These are phyloP conservation scores for Plasmodium adleri DNA, from an alignment of 169 alveolate genomes.

Conservation along the genomic window DNA sequence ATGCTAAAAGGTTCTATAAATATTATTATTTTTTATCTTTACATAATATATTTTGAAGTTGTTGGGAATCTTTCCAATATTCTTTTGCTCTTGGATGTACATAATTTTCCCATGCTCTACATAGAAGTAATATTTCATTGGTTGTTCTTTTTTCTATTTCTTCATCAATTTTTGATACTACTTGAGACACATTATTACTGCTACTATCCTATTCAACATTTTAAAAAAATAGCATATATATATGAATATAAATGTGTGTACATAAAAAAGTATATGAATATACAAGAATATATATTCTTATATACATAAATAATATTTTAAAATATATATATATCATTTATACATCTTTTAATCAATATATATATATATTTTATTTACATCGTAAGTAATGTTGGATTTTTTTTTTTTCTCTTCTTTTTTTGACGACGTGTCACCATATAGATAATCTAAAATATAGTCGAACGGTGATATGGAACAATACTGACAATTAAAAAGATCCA, in stretches of 20 bases:
- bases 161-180: slow-evolving; percentile 77
- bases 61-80: slow-evolving; percentile 91
- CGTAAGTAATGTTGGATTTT: slow-evolving; percentile 66
- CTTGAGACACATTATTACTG: slow-evolving; percentile 73
- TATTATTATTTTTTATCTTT: slow-evolving; percentile 5
- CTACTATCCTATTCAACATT: slow-evolving; percentile 64
- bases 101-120: slow-evolving; percentile 93
- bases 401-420: slow-evolving; percentile 69
- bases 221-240: background rate
- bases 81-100: slow-evolving; percentile 94
- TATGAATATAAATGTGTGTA: background rate
- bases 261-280: slow-evolving; percentile 5
- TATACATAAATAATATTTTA: background rate
- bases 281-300: background rate
- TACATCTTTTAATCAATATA: background rate
- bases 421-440: slow-evolving; percentile 64
- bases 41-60: slow-evolving; percentile 89
- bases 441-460: slow-evolving; percentile 60
- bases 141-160: slow-evolving; percentile 87
- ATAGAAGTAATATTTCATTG: slow-evolving; percentile 89
- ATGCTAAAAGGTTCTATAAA: background rate
- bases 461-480: slow-evolving; percentile 74
- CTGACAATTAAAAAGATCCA: slow-evolving; percentile 75
- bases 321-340: background rate
- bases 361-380: slow-evolving; percentile 27